Percentiles rank a stretch among this genome's conserved stretches.
Evolutionary conservation across 139 green algal species (phyloP).

Genomic region (Eudorina sp.): DNA sequence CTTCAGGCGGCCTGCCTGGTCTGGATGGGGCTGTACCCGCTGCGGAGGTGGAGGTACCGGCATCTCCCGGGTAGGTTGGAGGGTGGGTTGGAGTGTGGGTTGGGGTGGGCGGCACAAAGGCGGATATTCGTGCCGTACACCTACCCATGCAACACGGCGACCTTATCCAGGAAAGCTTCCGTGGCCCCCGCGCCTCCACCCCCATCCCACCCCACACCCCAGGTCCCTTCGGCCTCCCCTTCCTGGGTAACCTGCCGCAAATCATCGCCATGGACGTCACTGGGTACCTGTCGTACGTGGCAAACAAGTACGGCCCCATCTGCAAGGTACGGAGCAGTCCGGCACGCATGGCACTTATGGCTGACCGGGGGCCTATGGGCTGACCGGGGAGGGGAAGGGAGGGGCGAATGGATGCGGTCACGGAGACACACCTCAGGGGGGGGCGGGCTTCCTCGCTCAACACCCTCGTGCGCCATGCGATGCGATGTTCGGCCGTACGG

Average conservation of each 20-base stretch:
- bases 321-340: not conserved
- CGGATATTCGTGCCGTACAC: not conserved
- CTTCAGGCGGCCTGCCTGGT: not conserved
- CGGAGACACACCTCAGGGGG: too few species aligned
- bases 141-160: not conserved
- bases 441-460: too few species aligned
- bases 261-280: not conserved
- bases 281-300: not conserved
- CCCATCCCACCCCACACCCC: not conserved
- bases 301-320: not conserved
- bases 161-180: not conserved
- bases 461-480: not conserved
- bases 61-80: slow-evolving; percentile 2
- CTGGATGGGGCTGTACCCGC: slow-evolving; percentile 6
- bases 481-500: not conserved
- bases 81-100: not conserved
- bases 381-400: not conserved
- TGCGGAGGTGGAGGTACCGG: not conserved
- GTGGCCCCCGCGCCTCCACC: not conserved
- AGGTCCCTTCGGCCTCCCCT: slow-evolving; percentile 25
- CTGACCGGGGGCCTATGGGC: too few species aligned
- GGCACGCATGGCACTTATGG: too few species aligned
- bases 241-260: slow-evolving; percentile 24
- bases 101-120: not conserved
- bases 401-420: not conserved